Conservation (phyloP, 768 basidiomycete genomes). For the Kwoniella sp. region DNA sequence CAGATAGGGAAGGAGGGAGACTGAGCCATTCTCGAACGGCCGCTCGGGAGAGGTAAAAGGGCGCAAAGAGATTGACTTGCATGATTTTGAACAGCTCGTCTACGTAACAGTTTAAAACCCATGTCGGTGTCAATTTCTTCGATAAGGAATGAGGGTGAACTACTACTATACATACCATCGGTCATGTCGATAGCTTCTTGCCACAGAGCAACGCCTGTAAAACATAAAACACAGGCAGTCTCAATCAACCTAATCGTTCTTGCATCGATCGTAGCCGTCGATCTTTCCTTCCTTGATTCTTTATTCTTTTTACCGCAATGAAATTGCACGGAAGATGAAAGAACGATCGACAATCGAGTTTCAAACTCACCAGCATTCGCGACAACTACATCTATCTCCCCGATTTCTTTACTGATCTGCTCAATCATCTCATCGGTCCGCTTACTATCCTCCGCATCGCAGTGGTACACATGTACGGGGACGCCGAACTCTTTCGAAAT, state of each 20-base stretch:
- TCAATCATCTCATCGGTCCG: slow-evolving; percentile 44
- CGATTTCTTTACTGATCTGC: slow-evolving; percentile 39
- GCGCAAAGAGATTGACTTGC: slow-evolving; percentile 50
- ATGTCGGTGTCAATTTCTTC: too few species aligned
- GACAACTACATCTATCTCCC: slow-evolving; percentile 52
- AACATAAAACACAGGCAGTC: not conserved
- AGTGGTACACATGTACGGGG: slow-evolving; percentile 49
- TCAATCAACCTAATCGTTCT: not conserved
- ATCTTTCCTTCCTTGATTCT: too few species aligned
- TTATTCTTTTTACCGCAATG: too few species aligned
- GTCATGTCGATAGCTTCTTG: slow-evolving; percentile 39
- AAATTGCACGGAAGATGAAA: too few species aligned
- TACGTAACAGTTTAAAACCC: not conserved
- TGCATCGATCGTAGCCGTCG: too few species aligned
- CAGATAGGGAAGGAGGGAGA: slow-evolving; percentile 24
- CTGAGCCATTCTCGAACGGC: slow-evolving; percentile 48
- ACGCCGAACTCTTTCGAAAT: slow-evolving; percentile 41
- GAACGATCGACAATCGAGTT: too few species aligned
- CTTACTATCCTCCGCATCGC: slow-evolving; percentile 41
- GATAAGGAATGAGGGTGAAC: too few species aligned
- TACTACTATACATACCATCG: slow-evolving; percentile 39
- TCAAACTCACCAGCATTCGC: slow-evolving; percentile 53
- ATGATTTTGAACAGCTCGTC: slow-evolving; percentile 30
- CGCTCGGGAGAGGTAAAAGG: slow-evolving; percentile 51
- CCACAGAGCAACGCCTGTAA: slow-evolving; percentile 43